Evolutionary conservation across 352 stramenopile genomes (phyloP), one percentile per base, ranked within the genome.

Genomic region (Globisporangium sylvaticum): DNA sequence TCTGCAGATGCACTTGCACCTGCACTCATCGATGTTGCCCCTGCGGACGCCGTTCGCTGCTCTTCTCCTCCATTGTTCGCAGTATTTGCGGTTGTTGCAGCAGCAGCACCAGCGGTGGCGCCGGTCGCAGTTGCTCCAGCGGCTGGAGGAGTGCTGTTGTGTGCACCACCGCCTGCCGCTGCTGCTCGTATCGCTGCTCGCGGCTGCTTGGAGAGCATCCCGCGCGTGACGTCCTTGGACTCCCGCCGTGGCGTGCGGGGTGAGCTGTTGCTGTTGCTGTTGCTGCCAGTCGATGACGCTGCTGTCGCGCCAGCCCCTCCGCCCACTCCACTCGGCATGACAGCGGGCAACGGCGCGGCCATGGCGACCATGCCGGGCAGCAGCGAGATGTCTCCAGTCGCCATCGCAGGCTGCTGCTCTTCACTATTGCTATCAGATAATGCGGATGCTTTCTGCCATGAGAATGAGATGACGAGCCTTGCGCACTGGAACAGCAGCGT

Each of bases 201-300:
- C 25, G 64, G 64, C 4, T 69, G 64, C 34, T 65, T 69, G 10
- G 57, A 60, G 6, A 65, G 46, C 57, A 69, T 69, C 4, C 64
- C 46, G 22, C 57, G 46, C 7, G 57, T 22, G 4, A 54, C 46
- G 7, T 69, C 64, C 46, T 64, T 69, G 29, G 64, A 69, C 27
- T 69, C 57, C 2, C 57, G 57, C 27, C 44, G 56, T 8, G 34
- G 24, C 18, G 27, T 48, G 1, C 58, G 57, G 1, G 64, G 48
- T 7, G 64, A 69, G 62, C 42, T 60, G 32, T 2, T 62, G 15
- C 1, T 39, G 4, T 9, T 50, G 4, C n/a, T n/a, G 4, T 62
- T 20, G 32, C n/a, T n/a, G n/a, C n/a, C n/a, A n/a, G n/a, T n/a
- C n/a, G n/a, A 5, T 37, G 32, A 9, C 27, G 29, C 46, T 48